These are phyloP conservation scores for Candida sp. DNA, from an alignment of 1,139 yeast species.

Conservation along the genomic window DNA sequence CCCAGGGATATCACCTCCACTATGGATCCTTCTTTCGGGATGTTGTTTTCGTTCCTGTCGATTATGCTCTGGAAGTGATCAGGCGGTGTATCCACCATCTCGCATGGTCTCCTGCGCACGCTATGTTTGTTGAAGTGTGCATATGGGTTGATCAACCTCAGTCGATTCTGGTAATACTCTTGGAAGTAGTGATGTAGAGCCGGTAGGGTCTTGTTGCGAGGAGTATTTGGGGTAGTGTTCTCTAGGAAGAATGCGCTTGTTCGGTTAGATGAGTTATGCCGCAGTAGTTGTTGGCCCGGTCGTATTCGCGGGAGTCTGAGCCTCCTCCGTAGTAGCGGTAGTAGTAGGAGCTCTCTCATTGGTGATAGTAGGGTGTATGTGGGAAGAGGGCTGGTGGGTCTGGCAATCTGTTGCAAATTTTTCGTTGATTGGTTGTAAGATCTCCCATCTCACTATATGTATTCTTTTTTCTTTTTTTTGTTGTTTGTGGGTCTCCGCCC, in stretches of 20 bases:
- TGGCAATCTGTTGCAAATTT: too few species aligned
- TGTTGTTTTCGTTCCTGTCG: slow-evolving; percentile 20
- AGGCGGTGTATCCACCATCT: slow-evolving; percentile 1
- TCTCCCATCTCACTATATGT: too few species aligned
- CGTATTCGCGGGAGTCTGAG: not conserved
- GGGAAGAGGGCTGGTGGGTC: too few species aligned
- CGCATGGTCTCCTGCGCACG: not conserved
- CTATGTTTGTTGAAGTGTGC: not conserved
- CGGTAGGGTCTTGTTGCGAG: too few species aligned
- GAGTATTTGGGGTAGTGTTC: too few species aligned
- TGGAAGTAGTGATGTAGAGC: not conserved
- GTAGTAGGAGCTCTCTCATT: not conserved
- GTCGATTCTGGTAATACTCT: not conserved
- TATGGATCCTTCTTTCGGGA: slow-evolving; percentile 37
- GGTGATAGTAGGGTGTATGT: too few species aligned
- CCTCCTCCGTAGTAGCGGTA: not conserved
- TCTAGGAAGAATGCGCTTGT: slow-evolving; percentile 2
- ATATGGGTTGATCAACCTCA: slow-evolving; percentile 3
- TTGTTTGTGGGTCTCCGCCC: too few species aligned
- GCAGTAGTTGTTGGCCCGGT: not conserved
- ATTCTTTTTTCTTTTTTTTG: too few species aligned
- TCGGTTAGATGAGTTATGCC: not conserved
- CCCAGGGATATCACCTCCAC: slow-evolving; percentile 34
- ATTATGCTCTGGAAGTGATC: slow-evolving; percentile 17
- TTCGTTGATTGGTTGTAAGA: too few species aligned